Conservation (phyloP, 768 basidiomycete genomes). For the Agaricus subrufescens region DNA sequence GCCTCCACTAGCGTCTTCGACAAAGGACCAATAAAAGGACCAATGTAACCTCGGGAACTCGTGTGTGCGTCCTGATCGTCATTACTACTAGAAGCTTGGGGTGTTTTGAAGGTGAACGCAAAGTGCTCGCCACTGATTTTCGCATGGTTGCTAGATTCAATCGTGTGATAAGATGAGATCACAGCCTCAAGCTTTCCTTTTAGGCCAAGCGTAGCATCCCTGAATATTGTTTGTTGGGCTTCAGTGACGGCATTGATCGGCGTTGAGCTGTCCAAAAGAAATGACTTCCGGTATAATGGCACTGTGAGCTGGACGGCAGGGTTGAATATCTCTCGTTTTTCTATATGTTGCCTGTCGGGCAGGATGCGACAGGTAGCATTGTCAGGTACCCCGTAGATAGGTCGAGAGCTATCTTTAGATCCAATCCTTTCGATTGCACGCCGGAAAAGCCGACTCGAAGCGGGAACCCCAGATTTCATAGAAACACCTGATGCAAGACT, state of each 20-base stretch:
- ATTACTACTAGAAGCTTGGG: neutral
- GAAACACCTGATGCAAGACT: slow-evolving; percentile 3
- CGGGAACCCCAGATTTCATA: slow-evolving; percentile 1
- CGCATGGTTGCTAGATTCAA: neutral
- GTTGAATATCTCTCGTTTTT: neutral
- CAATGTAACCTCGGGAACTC: neutral
- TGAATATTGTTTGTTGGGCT: neutral
- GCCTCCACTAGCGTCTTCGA: neutral
- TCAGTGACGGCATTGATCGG: slow-evolving; percentile 1
- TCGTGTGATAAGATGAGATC: neutral
- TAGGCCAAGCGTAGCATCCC: neutral
- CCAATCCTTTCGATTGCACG: slow-evolving; percentile 7
- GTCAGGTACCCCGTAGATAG: neutral
- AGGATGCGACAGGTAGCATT: neutral
- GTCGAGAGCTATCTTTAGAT: neutral
- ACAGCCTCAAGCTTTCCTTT: neutral
- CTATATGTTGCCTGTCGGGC: slow-evolving; percentile 1
- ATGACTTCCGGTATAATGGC: neutral
- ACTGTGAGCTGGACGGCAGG: neutral
- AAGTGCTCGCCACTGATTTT: neutral
- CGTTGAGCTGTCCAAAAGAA: neutral
- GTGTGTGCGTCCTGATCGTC: neutral
- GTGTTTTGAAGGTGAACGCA: neutral
- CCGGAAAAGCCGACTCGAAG: neutral
- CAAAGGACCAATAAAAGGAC: neutral